phyloP scores from a whole-genome alignment of 2,329 filamentous ascomycete species.

The Chalaropsis ovoidea region DNA sequence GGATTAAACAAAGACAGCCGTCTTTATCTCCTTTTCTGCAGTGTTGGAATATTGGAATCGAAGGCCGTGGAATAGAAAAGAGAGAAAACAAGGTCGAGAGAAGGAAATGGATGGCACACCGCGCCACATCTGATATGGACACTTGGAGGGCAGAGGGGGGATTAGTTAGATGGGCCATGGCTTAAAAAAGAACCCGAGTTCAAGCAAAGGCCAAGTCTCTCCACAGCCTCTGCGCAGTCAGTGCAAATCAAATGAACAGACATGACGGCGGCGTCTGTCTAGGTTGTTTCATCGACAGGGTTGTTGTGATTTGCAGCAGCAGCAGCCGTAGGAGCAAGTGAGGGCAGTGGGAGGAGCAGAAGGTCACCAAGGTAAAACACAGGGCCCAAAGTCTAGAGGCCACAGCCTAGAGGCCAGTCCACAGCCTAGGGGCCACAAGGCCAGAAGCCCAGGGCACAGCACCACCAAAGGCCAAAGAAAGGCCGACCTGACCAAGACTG shows the following conservation, averaged over 20 bases:
- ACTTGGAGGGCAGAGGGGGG: background rate
- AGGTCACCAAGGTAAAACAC: no score
- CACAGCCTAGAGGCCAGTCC: no score
- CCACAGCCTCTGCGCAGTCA: background rate
- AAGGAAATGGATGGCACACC: background rate
- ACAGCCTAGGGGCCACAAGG: no score
- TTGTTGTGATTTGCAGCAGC: background rate
- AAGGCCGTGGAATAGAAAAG: background rate
- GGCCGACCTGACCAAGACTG: background rate
- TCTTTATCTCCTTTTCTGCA: background rate
- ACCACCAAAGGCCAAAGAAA: background rate
- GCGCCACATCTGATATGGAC: slow-evolving; percentile 9
- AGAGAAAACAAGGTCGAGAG: background rate
- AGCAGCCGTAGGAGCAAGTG: background rate
- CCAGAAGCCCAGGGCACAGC: no score
- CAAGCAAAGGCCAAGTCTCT: background rate
- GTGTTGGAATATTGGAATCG: background rate
- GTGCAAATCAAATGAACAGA: background rate
- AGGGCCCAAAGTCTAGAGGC: no score
- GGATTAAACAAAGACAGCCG: background rate
- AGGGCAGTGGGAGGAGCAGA: background rate
- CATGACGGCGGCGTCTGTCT: background rate
- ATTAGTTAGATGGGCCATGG: background rate
- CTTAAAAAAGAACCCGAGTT: slow-evolving; percentile 4
- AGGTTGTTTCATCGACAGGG: slow-evolving; percentile 8